Base-by-base conservation (phyloP, 2,329 filamentous ascomycete genomes). In the Penicillium brevicompactum region DNA sequence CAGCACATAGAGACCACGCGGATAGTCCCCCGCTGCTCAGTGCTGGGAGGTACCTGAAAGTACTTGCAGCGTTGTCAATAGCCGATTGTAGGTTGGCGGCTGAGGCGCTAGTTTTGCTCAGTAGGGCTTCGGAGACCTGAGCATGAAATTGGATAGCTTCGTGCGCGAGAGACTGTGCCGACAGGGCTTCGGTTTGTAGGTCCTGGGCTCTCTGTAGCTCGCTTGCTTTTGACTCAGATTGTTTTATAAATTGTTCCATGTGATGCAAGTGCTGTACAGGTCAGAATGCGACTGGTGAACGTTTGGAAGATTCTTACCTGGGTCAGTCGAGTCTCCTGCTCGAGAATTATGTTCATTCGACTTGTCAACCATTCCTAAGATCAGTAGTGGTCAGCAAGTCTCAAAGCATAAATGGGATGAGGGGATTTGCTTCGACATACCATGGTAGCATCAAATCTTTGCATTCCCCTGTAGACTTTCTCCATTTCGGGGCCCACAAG, bases 321-420 rank as follows among this genome's bases (percentile, higher is more conserved):
- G 41, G 68, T 65, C 38, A 70, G 70, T 58, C 69, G 55, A 22
- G 56, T 61, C 53, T 72, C 70, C 56, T 75, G 71, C 30, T 73
- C 67, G 10, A 73, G 51, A 14, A 72, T 60, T 16, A 62, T 44
- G 14, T 57, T 55, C 45, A 73, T 60, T 34, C 63, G 65, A 30
- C 53, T 64, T 9, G 59, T 62, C 3, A 74, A 50, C 68, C 68
- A 73, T 62, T 70, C 67, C 72, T 74, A 34, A 18, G 13, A 8
- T 30, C 8, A 7, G 16, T 18, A 9, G 41, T 38, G 4, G 37
- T 65, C 24, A 67, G 24, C 24, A 6, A 27, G 49, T 14, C 47
- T 14, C 5, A 5, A 30, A 37, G 42, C 24, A 9, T 41, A n/a
- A 2, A 16, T 37, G 9, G 18, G 9, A 22, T 2, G 16, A n/a